These are phyloP conservation scores for Cercospora sesami DNA, from an alignment of 2,329 filamentous ascomycete genomes.

Conservation along the genomic window DNA sequence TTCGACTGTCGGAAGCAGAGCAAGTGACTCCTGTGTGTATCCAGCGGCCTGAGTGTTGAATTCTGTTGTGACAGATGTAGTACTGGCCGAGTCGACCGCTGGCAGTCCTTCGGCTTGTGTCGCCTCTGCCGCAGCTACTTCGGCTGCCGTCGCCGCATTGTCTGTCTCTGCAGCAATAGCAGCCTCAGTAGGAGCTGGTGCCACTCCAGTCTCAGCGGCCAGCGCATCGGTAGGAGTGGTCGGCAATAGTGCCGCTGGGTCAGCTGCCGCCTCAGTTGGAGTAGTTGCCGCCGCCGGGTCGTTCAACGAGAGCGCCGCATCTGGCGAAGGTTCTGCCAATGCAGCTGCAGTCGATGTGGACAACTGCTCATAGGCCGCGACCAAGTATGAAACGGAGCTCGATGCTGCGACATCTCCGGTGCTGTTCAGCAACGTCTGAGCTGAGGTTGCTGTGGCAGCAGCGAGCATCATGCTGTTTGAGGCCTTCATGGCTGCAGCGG, in stretches of 20 bases:
- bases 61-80: background rate
- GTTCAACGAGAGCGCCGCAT: background rate
- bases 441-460: conserved; percentile 9
- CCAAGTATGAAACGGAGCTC: conserved; percentile 7
- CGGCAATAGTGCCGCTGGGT: background rate
- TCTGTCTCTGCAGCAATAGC: background rate
- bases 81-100: background rate
- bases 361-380: conserved; percentile 6
- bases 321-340: background rate
- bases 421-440: conserved; percentile 1
- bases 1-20: background rate
- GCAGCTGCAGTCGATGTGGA: background rate
- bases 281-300: background rate
- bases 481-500: conserved; percentile 9
- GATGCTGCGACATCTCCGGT: conserved; percentile 1
- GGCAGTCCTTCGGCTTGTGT: background rate
- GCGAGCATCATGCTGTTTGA: conserved; percentile 7
- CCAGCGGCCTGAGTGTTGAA: conserved; percentile 3
- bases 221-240: background rate
- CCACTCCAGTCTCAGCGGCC: background rate
- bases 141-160: background rate
- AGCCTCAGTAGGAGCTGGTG: background rate
- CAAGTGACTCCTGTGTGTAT: conserved; percentile 2
- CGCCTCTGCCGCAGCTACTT: background rate
- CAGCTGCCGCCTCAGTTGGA: background rate